phyloP scores from a whole-genome alignment of 495 filamentous ascomycete genomes.

The Neurospora hispaniola region DNA sequence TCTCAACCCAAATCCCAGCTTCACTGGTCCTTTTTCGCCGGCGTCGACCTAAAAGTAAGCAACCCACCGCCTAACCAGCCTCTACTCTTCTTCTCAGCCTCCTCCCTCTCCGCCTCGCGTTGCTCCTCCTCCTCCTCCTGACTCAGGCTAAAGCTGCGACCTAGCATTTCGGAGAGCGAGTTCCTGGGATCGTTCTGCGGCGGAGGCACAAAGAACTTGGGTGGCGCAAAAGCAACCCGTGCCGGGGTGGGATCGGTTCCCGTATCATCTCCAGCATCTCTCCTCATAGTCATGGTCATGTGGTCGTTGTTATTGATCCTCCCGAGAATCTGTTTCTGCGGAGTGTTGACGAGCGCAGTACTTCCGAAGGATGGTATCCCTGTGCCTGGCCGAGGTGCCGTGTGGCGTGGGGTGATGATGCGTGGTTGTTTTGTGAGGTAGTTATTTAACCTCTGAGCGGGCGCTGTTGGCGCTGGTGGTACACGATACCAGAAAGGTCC shows the following conservation, averaged over 20 bases:
- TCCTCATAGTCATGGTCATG: not conserved
- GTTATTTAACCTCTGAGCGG: conserved; percentile 53
- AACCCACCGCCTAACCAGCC: not conserved
- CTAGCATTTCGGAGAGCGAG: conserved; percentile 11
- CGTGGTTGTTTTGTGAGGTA: conserved; percentile 39
- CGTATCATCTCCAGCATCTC: not conserved
- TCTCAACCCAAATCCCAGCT: not conserved
- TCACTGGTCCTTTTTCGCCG: not conserved
- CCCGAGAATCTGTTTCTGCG: not conserved
- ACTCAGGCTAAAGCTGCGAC: conserved; percentile 6
- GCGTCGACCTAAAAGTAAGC: not conserved
- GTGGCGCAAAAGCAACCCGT: conserved; percentile 7
- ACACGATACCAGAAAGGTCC: conserved; percentile 47
- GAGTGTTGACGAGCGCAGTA: not conserved
- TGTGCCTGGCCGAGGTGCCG: not conserved
- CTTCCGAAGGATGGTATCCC: not conserved
- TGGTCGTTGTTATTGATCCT: not conserved
- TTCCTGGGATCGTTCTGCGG: conserved; percentile 11
- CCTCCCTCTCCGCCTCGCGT: not conserved
- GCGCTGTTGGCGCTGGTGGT: conserved; percentile 53
- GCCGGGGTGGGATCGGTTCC: not conserved
- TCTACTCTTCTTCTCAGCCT: not conserved
- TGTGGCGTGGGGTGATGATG: not conserved
- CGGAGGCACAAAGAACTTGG: conserved; percentile 11
- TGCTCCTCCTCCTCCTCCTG: conserved; percentile 3